Conservation (phyloP, 176 grass and related monocot genomes). For the Avena insularis region DNA sequence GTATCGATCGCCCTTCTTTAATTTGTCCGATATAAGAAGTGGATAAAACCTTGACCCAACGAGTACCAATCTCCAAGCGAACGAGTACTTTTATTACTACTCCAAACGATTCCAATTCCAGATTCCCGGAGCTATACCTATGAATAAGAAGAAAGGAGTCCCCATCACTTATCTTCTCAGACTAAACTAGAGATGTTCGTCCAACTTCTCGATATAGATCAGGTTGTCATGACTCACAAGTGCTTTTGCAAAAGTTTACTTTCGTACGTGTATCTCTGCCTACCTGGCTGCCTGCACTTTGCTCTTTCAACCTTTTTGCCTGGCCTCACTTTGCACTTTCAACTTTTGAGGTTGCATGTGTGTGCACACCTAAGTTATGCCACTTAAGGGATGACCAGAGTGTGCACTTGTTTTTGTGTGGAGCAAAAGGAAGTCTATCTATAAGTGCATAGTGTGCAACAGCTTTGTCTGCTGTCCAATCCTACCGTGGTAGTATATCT, state of each 20-base stretch:
- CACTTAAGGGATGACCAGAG: neutral
- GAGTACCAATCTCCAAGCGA: too few species aligned
- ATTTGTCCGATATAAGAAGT: too few species aligned
- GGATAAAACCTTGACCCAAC: too few species aligned
- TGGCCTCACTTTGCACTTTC: neutral
- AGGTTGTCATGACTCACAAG: conserved; percentile 25
- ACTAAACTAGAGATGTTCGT: conserved; percentile 18
- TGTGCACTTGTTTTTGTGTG: conserved; percentile 19
- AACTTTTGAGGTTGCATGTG: neutral
- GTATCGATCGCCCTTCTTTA: too few species aligned
- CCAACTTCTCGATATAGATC: neutral
- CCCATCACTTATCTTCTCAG: neutral
- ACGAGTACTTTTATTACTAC: too few species aligned
- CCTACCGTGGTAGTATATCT: neutral
- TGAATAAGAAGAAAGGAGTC: neutral
- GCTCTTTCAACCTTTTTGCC: conserved; percentile 11
- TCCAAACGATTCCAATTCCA: neutral
- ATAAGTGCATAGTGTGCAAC: neutral
- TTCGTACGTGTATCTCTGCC: neutral
- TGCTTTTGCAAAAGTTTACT: neutral
- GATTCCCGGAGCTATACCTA: neutral
- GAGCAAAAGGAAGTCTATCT: neutral
- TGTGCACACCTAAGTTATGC: conserved; percentile 18
- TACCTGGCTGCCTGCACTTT: neutral
- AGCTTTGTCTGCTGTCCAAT: neutral